A percentile compares a stretch with the other conserved stretches of the same genome.
Conservation (phyloP, 169 alveolate genomes). For the Eimeria mitis region DNA sequence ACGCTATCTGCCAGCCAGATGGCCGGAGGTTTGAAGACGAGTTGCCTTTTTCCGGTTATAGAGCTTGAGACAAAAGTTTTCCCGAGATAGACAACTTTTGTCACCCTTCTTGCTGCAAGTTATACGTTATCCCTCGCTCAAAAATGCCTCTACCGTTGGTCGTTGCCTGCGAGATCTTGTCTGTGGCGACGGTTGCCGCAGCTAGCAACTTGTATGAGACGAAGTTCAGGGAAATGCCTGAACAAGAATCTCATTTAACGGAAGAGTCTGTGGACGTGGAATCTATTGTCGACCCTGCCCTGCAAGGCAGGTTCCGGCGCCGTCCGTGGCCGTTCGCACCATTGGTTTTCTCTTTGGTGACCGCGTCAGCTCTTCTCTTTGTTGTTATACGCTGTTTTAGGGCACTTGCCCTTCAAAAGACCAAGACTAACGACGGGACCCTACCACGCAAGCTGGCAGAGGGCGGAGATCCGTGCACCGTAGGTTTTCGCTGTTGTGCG, state of each 20-base stretch:
- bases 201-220: background rate
- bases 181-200: background rate
- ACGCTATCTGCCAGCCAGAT: background rate
- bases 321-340: background rate
- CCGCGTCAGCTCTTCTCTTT: background rate
- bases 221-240: background rate
- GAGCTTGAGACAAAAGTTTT: background rate
- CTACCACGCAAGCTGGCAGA: background rate
- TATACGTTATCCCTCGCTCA: background rate
- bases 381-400: background rate
- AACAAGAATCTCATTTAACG: background rate
- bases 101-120: background rate
- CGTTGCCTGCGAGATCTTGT: background rate
- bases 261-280: background rate
- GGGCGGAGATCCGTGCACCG: background rate
- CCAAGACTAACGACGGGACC: background rate
- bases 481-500: background rate
- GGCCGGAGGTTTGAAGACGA: background rate
- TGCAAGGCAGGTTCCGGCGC: background rate
- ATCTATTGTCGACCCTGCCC: background rate
- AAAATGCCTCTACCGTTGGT: background rate
- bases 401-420: background rate
- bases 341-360: background rate
- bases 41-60: background rate
- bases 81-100: background rate